phyloP scores from a whole-genome alignment of 2,329 filamentous ascomycete species.

The Colletotrichum zoysiae region DNA sequence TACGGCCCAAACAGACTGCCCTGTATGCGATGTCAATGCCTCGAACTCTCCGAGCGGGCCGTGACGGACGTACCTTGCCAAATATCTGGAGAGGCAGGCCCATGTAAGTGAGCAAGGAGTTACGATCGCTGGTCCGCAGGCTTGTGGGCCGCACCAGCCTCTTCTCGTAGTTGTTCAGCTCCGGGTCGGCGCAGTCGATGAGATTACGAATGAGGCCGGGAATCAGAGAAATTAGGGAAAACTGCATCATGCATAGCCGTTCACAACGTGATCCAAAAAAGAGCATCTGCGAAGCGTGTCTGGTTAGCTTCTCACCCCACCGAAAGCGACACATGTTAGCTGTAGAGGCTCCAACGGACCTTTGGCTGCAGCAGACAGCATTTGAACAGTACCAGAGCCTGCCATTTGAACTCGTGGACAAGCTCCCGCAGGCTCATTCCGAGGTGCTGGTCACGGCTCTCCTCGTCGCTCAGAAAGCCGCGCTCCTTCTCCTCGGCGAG shows the following conservation, averaged over 20 bases:
- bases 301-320: neutral
- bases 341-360: slow-evolving; percentile 61
- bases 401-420: slow-evolving; percentile 93
- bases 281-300: slow-evolving; percentile 76
- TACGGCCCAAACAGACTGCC: slow-evolving; percentile 97
- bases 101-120: slow-evolving; percentile 92
- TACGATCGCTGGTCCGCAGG: slow-evolving; percentile 90
- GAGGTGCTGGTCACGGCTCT: slow-evolving; percentile 86
- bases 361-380: slow-evolving; percentile 94
- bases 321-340: too few species aligned
- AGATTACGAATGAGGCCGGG: slow-evolving; percentile 90
- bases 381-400: slow-evolving; percentile 94
- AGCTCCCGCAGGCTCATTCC: slow-evolving; percentile 91
- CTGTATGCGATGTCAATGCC: slow-evolving; percentile 56
- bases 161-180: slow-evolving; percentile 85
- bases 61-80: slow-evolving; percentile 74
- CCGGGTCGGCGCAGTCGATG: slow-evolving; percentile 96
- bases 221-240: slow-evolving; percentile 94
- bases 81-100: slow-evolving; percentile 95
- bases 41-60: neutral
- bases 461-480: slow-evolving; percentile 71
- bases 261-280: slow-evolving; percentile 99
- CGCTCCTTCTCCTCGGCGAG: slow-evolving; percentile 75
- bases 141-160: slow-evolving; percentile 82
- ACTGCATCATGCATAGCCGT: slow-evolving; percentile 97